These are phyloP conservation scores for Effrenium voratum DNA, from an alignment of 73 alveolate species.

Conservation along the genomic window DNA sequence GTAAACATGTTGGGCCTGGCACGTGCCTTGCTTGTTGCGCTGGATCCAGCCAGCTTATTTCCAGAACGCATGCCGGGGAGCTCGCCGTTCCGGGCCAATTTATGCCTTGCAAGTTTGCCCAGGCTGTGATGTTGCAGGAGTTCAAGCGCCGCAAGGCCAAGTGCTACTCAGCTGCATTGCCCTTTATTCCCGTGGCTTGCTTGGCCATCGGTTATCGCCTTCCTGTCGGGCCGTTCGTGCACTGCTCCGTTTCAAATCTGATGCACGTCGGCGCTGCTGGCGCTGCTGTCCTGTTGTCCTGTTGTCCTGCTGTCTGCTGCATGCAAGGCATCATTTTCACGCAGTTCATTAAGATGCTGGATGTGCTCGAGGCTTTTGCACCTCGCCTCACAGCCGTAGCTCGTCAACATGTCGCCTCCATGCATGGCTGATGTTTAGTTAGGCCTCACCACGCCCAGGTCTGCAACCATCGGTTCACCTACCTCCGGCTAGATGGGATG, in stretches of 20 bases:
- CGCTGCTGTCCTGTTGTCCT: too few relatives aligned
- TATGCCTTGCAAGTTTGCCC: constrained; percentile 96
- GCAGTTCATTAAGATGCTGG: constrained; percentile 99
- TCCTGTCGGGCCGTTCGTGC: too few relatives aligned
- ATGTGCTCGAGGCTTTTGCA: constrained; percentile 98
- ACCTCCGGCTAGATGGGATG: constrained; percentile 99
- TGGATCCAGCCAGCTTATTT: too few relatives aligned
- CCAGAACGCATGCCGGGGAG: too few relatives aligned
- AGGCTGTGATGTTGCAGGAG: constrained; percentile 97
- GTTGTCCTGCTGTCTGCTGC: too few relatives aligned
- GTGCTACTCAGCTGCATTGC: constrained; percentile 42
- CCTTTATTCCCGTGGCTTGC: too few relatives aligned
- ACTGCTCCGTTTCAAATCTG: too few relatives aligned
- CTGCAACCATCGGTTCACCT: constrained; percentile 95
- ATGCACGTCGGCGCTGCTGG: too few relatives aligned
- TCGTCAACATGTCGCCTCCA: neutral
- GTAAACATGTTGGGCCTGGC: too few relatives aligned
- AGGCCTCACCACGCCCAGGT: constrained; percentile 10
- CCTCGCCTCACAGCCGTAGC: constrained; percentile 95
- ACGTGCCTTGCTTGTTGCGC: too few relatives aligned
- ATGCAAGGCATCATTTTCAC: constrained; percentile 95
- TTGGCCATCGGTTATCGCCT: too few relatives aligned
- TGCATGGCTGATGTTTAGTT: neutral
- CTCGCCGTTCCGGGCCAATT: too few relatives aligned
- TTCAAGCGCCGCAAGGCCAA: constrained; percentile 96